phyloP scores from a whole-genome alignment of 2,329 filamentous ascomycete species.

The Aschersonia sp. region DNA sequence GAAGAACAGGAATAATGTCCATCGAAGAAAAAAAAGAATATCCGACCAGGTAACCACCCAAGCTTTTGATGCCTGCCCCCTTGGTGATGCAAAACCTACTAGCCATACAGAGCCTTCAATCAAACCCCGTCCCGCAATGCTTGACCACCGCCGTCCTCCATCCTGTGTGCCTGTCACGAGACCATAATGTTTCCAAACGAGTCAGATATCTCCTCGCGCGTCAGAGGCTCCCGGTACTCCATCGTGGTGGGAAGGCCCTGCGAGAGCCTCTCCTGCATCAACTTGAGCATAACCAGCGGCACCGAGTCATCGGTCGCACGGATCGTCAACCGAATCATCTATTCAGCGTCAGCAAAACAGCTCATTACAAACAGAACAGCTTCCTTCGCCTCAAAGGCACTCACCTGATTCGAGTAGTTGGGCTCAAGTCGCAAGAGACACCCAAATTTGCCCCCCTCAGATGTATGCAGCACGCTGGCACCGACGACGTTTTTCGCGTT shows the following conservation, averaged over 20 bases:
- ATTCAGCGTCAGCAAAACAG: not conserved
- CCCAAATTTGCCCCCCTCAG: conserved; percentile 77
- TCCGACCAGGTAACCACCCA: no score
- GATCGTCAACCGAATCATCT: conserved; percentile 95
- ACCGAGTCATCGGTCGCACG: conserved; percentile 87
- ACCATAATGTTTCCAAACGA: conserved; percentile 44
- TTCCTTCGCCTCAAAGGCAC: conserved; percentile 13
- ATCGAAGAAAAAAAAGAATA: no score
- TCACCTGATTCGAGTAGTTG: conserved; percentile 81
- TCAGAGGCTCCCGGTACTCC: conserved; percentile 25
- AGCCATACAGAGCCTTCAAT: no score
- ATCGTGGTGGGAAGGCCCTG: conserved; percentile 28
- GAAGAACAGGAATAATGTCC: no score
- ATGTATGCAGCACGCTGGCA: conserved; percentile 72
- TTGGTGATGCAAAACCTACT: no score
- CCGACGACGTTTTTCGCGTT: conserved; percentile 91
- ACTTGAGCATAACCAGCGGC: conserved; percentile 61
- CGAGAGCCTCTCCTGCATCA: conserved; percentile 74
- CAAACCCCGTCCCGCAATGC: not conserved
- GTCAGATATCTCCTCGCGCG: conserved; percentile 36
- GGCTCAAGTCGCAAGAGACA: conserved; percentile 89
- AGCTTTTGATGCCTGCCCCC: no score
- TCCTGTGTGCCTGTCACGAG: conserved; percentile 9
- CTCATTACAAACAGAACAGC: no score
- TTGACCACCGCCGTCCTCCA: not conserved